Evolutionary conservation across 768 basidiomycete species (phyloP).

Genomic region (Austroboletus eburneus): DNA sequence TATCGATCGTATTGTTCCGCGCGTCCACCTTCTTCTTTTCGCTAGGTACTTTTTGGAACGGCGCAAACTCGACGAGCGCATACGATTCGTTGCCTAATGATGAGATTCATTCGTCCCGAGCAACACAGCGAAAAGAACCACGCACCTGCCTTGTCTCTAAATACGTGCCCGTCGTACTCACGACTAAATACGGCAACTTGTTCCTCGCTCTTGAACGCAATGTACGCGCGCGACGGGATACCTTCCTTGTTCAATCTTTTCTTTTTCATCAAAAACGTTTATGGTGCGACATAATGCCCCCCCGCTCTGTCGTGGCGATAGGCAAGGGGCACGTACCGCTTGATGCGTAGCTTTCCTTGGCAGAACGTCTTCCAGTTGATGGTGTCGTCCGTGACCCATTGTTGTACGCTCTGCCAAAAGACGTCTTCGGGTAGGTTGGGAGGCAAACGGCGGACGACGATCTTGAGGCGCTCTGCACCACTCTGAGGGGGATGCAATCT

Average conservation of each 20-base stretch:
- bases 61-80: slow-evolving; percentile 91
- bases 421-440: slow-evolving; percentile 88
- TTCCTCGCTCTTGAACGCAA: slow-evolving; percentile 79
- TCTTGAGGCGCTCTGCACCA: slow-evolving; percentile 69
- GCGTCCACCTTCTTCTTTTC: slow-evolving; percentile 76
- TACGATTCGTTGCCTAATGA: slow-evolving; percentile 75
- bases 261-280: background rate
- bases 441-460: slow-evolving; percentile 81
- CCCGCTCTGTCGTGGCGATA: background rate
- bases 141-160: slow-evolving; percentile 85
- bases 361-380: slow-evolving; percentile 62
- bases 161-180: slow-evolving; percentile 89
- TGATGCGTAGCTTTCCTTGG: slow-evolving; percentile 60
- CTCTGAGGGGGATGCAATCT: slow-evolving; percentile 26
- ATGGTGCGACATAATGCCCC: background rate
- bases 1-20: slow-evolving; percentile 84
- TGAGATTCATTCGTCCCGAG: background rate
- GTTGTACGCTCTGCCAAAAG: slow-evolving; percentile 88
- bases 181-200: slow-evolving; percentile 68
- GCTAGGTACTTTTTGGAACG: slow-evolving; percentile 80
- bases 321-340: slow-evolving; percentile 44
- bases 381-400: slow-evolving; percentile 79
- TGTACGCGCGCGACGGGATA: slow-evolving; percentile 84
- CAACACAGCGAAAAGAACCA: background rate
- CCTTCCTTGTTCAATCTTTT: slow-evolving; percentile 78